A percentile compares a stretch with the other conserved stretches of the same genome.
phyloP scores from a whole-genome alignment of 2,329 filamentous ascomycete genomes.

The Paecilomyces sp. region DNA sequence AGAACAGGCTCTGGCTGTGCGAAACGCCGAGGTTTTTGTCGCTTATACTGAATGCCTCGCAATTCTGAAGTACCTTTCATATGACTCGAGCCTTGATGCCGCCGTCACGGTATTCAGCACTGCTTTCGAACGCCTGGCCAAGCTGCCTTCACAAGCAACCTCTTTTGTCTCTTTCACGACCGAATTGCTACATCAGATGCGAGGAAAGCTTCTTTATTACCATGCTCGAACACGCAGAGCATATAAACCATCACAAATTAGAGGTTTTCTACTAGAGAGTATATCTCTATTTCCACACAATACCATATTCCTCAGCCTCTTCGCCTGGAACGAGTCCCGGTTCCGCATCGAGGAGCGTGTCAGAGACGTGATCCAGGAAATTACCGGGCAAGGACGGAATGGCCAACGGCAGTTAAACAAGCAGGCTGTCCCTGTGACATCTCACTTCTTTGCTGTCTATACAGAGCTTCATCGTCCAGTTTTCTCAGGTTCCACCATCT shows the following conservation, averaged over 20 bases:
- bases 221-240: constrained; percentile 57
- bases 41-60: constrained; percentile 56
- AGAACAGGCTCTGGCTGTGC: constrained; percentile 50
- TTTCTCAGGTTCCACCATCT: constrained; percentile 40
- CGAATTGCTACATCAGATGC: constrained; percentile 63
- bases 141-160: constrained; percentile 34
- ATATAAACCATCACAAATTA: constrained; percentile 61
- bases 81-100: constrained; percentile 21
- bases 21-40: constrained; percentile 43
- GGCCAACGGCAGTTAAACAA: constrained; percentile 6
- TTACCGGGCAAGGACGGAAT: constrained; percentile 4
- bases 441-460: constrained; percentile 50
- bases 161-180: constrained; percentile 25
- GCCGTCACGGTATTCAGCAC: constrained; percentile 35
- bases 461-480: constrained; percentile 44
- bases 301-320: constrained; percentile 64
- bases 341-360: constrained; percentile 71
- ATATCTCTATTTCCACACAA: constrained; percentile 65
- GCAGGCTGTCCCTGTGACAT: constrained; percentile 31
- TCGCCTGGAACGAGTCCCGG: constrained; percentile 65
- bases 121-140: constrained; percentile 35
- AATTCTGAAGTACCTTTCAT: constrained; percentile 60
- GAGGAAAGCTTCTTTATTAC: constrained; percentile 58
- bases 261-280: constrained; percentile 54
- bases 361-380: constrained; percentile 52